Conservation (phyloP, 2,329 filamentous ascomycete species). For the Diaporthe eres region DNA sequence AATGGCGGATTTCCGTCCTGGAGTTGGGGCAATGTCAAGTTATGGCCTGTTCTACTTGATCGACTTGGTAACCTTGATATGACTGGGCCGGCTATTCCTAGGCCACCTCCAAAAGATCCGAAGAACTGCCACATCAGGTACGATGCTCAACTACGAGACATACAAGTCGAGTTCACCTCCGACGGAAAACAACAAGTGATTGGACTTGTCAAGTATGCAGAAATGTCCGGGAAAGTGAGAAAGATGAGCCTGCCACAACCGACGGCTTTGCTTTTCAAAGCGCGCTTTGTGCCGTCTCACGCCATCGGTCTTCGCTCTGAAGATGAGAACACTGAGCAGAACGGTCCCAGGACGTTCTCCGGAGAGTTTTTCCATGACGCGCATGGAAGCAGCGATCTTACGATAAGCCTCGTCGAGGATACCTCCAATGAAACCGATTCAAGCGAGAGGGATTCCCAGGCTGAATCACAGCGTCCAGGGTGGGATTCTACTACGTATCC, state of each 20-base stretch:
- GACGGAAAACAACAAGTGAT: neutral
- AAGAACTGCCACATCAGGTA: neutral
- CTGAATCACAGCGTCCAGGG: neutral
- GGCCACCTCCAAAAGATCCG: neutral
- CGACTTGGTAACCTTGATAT: neutral
- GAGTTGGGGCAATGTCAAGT: conserved; percentile 4
- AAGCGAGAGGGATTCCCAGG: neutral
- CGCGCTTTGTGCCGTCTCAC: conserved; percentile 1
- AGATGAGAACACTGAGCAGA: neutral
- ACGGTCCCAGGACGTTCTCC: neutral
- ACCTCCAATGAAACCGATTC: neutral
- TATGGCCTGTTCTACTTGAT: neutral
- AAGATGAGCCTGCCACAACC: neutral
- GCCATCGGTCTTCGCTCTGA: neutral
- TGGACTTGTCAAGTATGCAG: neutral
- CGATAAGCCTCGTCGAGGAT: neutral
- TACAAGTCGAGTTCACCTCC: neutral
- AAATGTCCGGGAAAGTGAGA: neutral
- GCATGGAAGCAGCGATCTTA: neutral
- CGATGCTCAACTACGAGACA: neutral
- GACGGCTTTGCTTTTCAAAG: neutral
- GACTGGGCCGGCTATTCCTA: accelerated
- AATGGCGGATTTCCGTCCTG: neutral
- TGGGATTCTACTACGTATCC: neutral
- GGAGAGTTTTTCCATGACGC: neutral